Base-by-base conservation (phyloP, 441 rosid genomes). In the Populus tomentosa region DNA sequence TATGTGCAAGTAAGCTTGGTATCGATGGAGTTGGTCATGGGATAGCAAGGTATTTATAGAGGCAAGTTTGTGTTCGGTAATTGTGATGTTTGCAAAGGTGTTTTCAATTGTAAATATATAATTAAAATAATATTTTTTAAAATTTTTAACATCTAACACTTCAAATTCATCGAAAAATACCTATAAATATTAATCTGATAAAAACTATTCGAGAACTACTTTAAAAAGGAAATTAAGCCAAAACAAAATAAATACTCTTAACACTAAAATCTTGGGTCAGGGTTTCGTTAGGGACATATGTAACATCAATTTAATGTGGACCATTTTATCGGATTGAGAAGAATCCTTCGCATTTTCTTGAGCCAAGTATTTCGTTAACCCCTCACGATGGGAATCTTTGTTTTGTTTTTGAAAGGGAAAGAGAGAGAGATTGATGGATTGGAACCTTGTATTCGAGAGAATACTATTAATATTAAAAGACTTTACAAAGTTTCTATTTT, bases 301-400 rank as follows among this genome's bases (percentile, higher is more conserved):
- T 75, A 46, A 67, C 74, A 26, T 72, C 77, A 73, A 42, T 69
- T 8, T 11, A 13, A 66, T 40, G 77, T 66, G 80, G 78, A 73
- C 40, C 80, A 80, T 35, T 35, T 77, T 72, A 77, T 28, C 32
- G 78, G 82, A 86, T 84, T 79, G 84, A 81, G 68, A 63, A 72
- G 35, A 86, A 84, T 86, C 84, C 79, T 23, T 68, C 11, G 33
- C 16, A 71, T 79, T 77, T 53, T 78, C 63, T 53, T 75, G 32
- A 72, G 36, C 7, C n/a, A 69, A 70, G 50, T 21, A 33, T 61
- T 67, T 63, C 24, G 36, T 66, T 72, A 68, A 71, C 78, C 56
- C 72, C 7, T 65, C 67, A 74, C 76, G 23, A 61, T 74, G 82
- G 79, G 85, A 84, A 86, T 86, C 83, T 82, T 79, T 70, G 67